Conservation (phyloP, 805 yeast genomes). For the Myxozyma udenii region DNA sequence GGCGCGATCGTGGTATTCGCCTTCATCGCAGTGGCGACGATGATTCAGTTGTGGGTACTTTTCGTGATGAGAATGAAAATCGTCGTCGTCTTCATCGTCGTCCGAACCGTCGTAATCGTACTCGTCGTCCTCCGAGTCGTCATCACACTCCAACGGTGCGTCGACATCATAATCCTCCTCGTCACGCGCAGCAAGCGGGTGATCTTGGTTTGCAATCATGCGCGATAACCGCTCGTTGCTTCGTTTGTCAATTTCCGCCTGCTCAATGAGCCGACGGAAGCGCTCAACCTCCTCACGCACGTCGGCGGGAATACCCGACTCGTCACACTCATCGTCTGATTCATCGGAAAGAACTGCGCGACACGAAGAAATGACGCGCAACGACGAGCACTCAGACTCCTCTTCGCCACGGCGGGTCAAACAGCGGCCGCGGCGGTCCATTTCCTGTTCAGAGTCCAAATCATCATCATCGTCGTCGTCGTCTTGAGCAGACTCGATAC, state of each 20-base stretch:
- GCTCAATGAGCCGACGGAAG: slow-evolving; percentile 10
- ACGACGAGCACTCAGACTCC: slow-evolving; percentile 1
- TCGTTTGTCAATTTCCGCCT: slow-evolving; percentile 8
- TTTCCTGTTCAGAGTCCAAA: neutral
- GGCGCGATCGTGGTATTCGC: no score
- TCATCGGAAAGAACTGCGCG: slow-evolving; percentile 15
- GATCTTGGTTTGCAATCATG: neutral
- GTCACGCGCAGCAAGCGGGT: neutral
- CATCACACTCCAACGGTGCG: slow-evolving; percentile 1
- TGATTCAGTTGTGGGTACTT: neutral
- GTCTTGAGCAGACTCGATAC: neutral
- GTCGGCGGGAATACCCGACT: slow-evolving; percentile 1
- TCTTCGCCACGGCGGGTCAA: slow-evolving; percentile 16
- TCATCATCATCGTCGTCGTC: slow-evolving; percentile 3
- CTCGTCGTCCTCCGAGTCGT: slow-evolving; percentile 2
- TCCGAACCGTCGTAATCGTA: neutral
- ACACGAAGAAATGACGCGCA: slow-evolving; percentile 10
- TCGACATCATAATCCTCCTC: neutral
- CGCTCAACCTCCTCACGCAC: slow-evolving; percentile 15
- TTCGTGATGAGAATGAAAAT: neutral
- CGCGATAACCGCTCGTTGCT: neutral
- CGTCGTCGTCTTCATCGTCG: slow-evolving; percentile 3
- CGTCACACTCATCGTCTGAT: slow-evolving; percentile 1
- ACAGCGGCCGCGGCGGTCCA: slow-evolving; percentile 13
- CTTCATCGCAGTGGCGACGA: neutral